Base-by-base conservation (phyloP, 495 filamentous ascomycete genomes). In the Aspergillus sparsus region DNA sequence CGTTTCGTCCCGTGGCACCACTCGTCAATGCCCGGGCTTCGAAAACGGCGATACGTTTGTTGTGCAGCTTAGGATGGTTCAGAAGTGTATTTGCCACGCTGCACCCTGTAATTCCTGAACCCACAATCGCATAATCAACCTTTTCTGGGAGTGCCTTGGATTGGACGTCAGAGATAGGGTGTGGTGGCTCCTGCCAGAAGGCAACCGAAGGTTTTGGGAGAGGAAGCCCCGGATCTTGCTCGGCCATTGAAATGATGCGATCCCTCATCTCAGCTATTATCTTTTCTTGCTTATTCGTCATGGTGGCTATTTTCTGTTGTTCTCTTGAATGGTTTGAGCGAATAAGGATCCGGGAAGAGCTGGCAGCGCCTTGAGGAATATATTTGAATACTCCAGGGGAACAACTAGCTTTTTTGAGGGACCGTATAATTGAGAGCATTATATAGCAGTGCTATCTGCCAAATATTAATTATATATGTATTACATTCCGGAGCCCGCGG, bases 171-270 rank as follows among this genome's bases (percentile, higher is more conserved):
- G 34, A 39, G 6, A 54, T 33, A 7, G 7, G 34, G 15, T 54
- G 51, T 3, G 51, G 51, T 5, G 51, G 51, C 8, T 39, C 16
- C 16, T 54, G 51, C 51, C 51, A 54, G 34, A 39, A 54, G 21
- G 51, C 34, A 36, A 39, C 34, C n/a, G 51, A 37, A 7, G 51
- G 51, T 8, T 41, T 21, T 6, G 33, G 15, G 11, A 12, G 51
- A 11, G 51, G 51, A 1, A 54, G 35, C 6, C 51, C 51, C 0
- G 51, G 51, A 13, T 54, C 51, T 54, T 54, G 51, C 5, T 13
- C 11, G 4, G 42, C 42, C 42, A 46, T 46, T 46, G n/a, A 8
- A 13, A n/a, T 16, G 15, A 46, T 18, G 42, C 42, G 42, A 3
- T 46, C 15, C 13, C 18, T 46, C 12, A 46, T 41, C 13, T 41